Evolutionary conservation across 805 yeast species (phyloP).

Genomic region (Kuraishia piskuri): DNA sequence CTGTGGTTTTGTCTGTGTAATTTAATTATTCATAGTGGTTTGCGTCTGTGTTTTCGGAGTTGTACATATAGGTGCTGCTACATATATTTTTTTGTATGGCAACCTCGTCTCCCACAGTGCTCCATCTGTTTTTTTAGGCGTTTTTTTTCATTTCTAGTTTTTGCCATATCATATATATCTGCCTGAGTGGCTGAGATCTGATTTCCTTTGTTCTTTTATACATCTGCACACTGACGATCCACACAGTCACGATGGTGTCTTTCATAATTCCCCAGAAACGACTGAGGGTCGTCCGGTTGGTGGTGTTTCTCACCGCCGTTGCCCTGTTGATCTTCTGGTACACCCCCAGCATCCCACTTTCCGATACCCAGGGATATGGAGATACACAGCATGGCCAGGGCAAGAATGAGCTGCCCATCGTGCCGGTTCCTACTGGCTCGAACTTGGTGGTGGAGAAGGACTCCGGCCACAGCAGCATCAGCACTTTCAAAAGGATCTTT

Average conservation of each 20-base stretch:
- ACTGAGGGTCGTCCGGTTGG: not conserved
- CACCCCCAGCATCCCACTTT: not conserved
- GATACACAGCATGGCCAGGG: not conserved
- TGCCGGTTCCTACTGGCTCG: not conserved
- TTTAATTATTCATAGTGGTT: too few species aligned
- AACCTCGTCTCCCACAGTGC: too few species aligned
- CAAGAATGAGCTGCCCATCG: not conserved
- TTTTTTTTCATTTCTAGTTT: too few species aligned
- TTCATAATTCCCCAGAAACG: not conserved
- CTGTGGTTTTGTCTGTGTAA: too few species aligned
- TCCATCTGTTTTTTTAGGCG: too few species aligned
- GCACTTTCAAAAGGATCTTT: constrained; percentile 12
- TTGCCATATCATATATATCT: too few species aligned
- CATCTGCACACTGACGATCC: not conserved
- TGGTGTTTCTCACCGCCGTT: not conserved
- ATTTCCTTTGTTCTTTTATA: too few species aligned
- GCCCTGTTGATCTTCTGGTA: not conserved
- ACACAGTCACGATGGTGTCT: not conserved
- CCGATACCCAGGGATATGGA: not conserved
- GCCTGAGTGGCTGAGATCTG: too few species aligned
- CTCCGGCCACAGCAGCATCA: not conserved
- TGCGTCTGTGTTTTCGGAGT: too few species aligned
- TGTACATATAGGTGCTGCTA: too few species aligned
- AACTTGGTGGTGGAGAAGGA: not conserved
- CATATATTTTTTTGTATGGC: too few species aligned